Percentiles rank a stretch among this genome's conserved stretches.
Conservation (phyloP, 1,284 basidiomycete species). For the Ustilago crameri region DNA sequence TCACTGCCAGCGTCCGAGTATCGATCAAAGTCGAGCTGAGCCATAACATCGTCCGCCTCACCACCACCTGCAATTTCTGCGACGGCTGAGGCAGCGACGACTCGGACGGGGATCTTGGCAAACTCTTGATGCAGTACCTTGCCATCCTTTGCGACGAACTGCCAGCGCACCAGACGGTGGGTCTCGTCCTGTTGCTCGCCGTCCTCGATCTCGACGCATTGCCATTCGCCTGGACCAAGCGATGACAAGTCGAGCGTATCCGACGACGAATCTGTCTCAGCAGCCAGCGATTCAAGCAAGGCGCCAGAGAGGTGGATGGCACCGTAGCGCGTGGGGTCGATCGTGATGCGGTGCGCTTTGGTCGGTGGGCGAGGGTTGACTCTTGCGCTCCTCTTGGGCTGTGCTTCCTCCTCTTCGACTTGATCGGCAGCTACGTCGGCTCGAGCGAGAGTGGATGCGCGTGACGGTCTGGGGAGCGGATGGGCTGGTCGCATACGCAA, state of each 20-base stretch:
- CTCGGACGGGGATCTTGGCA: conserved; percentile 29
- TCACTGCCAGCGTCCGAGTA: conserved; percentile 41
- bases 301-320: conserved; percentile 53
- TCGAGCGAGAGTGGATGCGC: conserved; percentile 14
- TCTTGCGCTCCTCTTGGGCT: conserved; percentile 19
- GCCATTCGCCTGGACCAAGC: conserved; percentile 36
- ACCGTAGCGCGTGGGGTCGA: conserved; percentile 64
- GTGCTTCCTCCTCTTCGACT: conserved; percentile 17
- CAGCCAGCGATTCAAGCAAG: conserved; percentile 45
- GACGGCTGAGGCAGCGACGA: conserved; percentile 3
- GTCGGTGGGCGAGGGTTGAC: conserved; percentile 42
- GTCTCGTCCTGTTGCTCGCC: conserved; percentile 8
- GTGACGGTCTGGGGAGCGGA: conserved; percentile 49
- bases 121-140: conserved; percentile 47
- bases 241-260: conserved; percentile 19
- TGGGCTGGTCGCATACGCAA: conserved; percentile 58
- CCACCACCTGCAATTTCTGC: conserved; percentile 5
- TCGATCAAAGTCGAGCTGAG: conserved; percentile 34
- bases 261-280: conserved; percentile 9
- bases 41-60: conserved; percentile 22
- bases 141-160: conserved; percentile 43
- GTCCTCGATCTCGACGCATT: conserved; percentile 35
- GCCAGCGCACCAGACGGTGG: conserved; percentile 41
- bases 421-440: conserved; percentile 10
- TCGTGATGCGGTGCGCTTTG: conserved; percentile 53